Conservation (phyloP, 441 rosid genomes). For the Cnidoscolus chayamansa region DNA sequence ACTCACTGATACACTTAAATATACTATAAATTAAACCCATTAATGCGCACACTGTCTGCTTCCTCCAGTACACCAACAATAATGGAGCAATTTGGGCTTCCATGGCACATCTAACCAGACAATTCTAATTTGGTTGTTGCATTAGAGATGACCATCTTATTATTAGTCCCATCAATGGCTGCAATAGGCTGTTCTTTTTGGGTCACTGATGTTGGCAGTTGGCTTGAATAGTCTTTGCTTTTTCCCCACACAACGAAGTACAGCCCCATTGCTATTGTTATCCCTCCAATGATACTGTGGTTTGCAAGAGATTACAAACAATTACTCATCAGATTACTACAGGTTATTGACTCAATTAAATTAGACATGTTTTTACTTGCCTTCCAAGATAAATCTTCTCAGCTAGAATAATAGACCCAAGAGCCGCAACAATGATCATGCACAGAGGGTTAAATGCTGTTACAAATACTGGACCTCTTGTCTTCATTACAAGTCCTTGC, state of each 20-base stretch:
- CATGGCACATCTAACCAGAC: background rate
- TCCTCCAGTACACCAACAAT: background rate
- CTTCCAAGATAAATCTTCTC: constrained; percentile 67
- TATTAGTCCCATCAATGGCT: background rate
- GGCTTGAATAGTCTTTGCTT: constrained; percentile 44
- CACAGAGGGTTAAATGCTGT: constrained; percentile 71
- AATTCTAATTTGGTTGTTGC: background rate
- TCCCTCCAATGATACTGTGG: constrained; percentile 55
- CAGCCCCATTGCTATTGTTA: constrained; percentile 50
- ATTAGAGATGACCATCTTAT: background rate
- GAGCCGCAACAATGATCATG: constrained; percentile 63
- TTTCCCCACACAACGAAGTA: constrained; percentile 66
- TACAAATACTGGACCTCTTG: constrained; percentile 62
- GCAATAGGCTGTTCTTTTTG: constrained; percentile 34
- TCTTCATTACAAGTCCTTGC: constrained; percentile 65
- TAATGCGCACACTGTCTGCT: background rate
- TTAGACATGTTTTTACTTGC: background rate
- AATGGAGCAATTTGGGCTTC: background rate
- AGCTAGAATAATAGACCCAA: constrained; percentile 49
- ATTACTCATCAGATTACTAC: background rate
- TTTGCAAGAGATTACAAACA: background rate
- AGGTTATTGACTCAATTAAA: background rate
- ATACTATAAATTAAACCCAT: too few species aligned
- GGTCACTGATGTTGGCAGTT: constrained; percentile 15
- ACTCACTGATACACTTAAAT: too few species aligned